Evolutionary conservation across 2,329 filamentous ascomycete species (phyloP), one percentile per base, ranked within the genome.

Genomic region (Penicillium decumbens): DNA sequence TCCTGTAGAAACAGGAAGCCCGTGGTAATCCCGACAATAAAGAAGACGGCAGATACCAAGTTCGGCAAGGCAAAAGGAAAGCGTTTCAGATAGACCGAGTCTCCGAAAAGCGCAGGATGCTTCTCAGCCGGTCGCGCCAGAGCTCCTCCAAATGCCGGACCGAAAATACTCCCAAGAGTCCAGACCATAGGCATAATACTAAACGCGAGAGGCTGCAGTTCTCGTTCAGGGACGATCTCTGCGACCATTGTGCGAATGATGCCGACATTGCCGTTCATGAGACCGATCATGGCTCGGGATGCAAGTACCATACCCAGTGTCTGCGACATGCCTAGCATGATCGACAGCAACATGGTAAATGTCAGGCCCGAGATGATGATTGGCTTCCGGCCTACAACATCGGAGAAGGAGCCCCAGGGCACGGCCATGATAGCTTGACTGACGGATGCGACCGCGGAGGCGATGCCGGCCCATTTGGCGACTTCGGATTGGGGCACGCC

Each of bases 181-280:
- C 89, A 97, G 1, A 87, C 88, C 13, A 97, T 73, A 3, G 92
- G 92, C 91, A 97, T 96, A 40, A 97, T 77, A 56, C 86, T 90
- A 69, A 97, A 97, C 0, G 93, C 93, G 45, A 83, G 78, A 0
- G 92, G 91, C 64, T 96, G 92, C 6, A 95, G 76, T 64, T 90
- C 87, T 66, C 81, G 89, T 67, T 93, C 84, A 0, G 89, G 88
- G 1, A 95, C 90, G 79, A 96, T 84, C 69, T 96, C 92, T 0
- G 92, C 92, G 2, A 96, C 90, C 74, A 93, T 89, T 13, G 89
- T 95, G 57, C 91, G 77, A 55, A 96, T 85, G 54, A 96, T 96
- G 1, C 93, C 88, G n/a, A 92, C 85, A 65, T 96, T 97, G 46
- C 92, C 93, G 65, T 95, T 96, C 39, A 87, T 84, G 8, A 85